Evolutionary conservation across 2,329 filamentous ascomycete species (phyloP).

Genomic region (Fusarium heterosporum): DNA sequence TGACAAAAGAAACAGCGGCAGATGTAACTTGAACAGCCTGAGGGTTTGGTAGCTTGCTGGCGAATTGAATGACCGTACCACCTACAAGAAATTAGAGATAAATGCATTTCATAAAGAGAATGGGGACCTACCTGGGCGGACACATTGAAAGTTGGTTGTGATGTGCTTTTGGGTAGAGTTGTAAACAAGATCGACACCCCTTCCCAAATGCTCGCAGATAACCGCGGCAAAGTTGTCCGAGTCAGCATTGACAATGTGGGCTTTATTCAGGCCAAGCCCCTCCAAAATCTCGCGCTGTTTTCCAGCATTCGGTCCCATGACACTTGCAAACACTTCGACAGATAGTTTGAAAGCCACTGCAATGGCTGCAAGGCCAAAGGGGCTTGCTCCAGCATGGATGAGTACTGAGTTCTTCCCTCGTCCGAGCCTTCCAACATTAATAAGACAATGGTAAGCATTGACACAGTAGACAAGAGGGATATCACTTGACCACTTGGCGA

Average conservation of each 20-base stretch:
- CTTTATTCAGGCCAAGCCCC: conserved; percentile 49
- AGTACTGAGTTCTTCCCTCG: conserved; percentile 52
- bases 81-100: conserved; percentile 42
- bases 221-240: conserved; percentile 50
- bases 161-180: conserved; percentile 57
- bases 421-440: conserved; percentile 47
- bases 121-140: conserved; percentile 51
- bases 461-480: conserved; percentile 55
- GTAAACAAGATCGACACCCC: conserved; percentile 59
- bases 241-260: conserved; percentile 55
- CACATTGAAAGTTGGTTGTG: conserved; percentile 50
- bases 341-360: conserved; percentile 54
- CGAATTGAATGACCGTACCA: conserved; percentile 51
- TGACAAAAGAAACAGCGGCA: conserved; percentile 47
- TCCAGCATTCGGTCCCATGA: conserved; percentile 45
- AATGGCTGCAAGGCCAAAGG: conserved; percentile 59
- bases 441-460: conserved; percentile 59
- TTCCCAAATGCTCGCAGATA: conserved; percentile 50
- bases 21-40: conserved; percentile 22
- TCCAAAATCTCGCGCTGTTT: conserved; percentile 55
- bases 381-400: conserved; percentile 58
- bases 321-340: conserved; percentile 58
- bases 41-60: conserved; percentile 40
- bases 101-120: neutral
- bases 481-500: conserved; percentile 45